phyloP scores from a whole-genome alignment of 495 filamentous ascomycete species.

The Penicillium argentinense region DNA sequence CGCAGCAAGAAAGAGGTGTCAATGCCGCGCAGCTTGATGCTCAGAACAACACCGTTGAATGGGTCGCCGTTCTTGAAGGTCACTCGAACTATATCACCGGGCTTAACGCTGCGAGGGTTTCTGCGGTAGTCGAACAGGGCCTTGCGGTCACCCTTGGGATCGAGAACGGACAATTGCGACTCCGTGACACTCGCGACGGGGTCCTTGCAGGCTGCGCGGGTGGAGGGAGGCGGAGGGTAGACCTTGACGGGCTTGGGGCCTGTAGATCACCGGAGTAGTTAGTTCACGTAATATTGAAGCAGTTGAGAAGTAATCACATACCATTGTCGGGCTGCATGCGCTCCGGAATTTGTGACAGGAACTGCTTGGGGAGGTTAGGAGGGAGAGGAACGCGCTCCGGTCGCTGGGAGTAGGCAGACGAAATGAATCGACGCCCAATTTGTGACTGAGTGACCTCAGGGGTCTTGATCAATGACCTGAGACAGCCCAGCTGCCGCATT shows the following conservation, averaged over 20 bases:
- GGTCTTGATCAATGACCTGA: constrained; percentile 53
- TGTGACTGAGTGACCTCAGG: constrained; percentile 46
- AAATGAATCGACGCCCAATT: constrained; percentile 37
- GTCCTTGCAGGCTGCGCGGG: constrained; percentile 49
- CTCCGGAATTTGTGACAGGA: constrained; percentile 43
- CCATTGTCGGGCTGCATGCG: constrained; percentile 37
- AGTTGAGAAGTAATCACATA: constrained; percentile 12
- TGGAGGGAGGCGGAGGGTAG: constrained; percentile 52
- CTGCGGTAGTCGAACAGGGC: constrained; percentile 71
- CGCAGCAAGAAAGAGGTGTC: constrained; percentile 85
- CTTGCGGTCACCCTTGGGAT: constrained; percentile 78
- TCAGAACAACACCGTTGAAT: constrained; percentile 83
- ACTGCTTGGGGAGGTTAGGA: constrained; percentile 38
- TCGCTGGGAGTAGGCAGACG: constrained; percentile 40
- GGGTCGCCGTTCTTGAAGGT: constrained; percentile 81
- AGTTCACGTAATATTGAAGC: neutral
- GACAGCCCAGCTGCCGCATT: constrained; percentile 66
- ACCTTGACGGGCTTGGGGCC: constrained; percentile 49
- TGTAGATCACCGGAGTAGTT: constrained; percentile 19
- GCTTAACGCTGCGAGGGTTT: constrained; percentile 70
- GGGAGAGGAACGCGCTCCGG: constrained; percentile 41
- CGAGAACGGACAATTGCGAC: constrained; percentile 68
- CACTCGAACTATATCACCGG: constrained; percentile 89
- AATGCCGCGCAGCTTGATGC: constrained; percentile 77
- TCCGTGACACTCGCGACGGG: constrained; percentile 62